A percentile compares a stretch with the other conserved stretches of the same genome.
These are phyloP conservation scores for Actinidia arguta DNA, from an alignment of 179 eudicot genomes.

Conservation along the genomic window DNA sequence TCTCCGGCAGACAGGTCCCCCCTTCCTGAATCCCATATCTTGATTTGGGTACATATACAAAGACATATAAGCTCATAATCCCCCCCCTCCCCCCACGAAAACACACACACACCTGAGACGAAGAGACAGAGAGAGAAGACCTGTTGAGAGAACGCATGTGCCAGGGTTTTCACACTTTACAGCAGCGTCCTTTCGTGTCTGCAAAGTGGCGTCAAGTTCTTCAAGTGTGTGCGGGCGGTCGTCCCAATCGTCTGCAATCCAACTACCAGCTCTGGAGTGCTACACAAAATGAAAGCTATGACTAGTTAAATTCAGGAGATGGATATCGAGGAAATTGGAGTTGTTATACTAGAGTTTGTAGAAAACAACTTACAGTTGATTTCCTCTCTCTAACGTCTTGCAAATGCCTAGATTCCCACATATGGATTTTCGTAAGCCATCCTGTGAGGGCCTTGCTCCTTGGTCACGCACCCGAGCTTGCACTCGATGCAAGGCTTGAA, in stretches of 20 bases:
- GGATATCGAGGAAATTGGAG: background rate
- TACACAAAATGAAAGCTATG: background rate
- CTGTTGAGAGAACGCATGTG: constrained; percentile 63
- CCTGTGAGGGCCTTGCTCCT: constrained; percentile 54
- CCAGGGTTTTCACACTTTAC: constrained; percentile 46
- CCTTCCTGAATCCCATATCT: constrained; percentile 39
- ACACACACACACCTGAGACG: background rate
- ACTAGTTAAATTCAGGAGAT: background rate
- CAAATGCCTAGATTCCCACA: constrained; percentile 65
- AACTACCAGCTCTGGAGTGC: constrained; percentile 56
- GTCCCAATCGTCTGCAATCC: constrained; percentile 48
- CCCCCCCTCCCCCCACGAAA: background rate
- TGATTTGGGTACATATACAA: constrained; percentile 12
- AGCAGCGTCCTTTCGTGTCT: constrained; percentile 53
- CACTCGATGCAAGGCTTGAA: constrained; percentile 65
- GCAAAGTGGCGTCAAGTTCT: constrained; percentile 65
- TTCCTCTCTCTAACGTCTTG: constrained; percentile 60
- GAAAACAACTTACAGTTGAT: constrained; percentile 44
- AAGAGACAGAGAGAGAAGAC: constrained; percentile 28
- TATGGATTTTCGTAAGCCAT: constrained; percentile 64
- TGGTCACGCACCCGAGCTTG: constrained; percentile 59
- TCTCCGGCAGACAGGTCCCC: constrained; percentile 25
- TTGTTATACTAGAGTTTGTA: background rate
- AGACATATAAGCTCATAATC: constrained; percentile 26
- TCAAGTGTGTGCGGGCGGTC: constrained; percentile 49